phyloP scores from a whole-genome alignment of 495 filamentous ascomycete genomes.

The Opeltia flavorubescens region DNA sequence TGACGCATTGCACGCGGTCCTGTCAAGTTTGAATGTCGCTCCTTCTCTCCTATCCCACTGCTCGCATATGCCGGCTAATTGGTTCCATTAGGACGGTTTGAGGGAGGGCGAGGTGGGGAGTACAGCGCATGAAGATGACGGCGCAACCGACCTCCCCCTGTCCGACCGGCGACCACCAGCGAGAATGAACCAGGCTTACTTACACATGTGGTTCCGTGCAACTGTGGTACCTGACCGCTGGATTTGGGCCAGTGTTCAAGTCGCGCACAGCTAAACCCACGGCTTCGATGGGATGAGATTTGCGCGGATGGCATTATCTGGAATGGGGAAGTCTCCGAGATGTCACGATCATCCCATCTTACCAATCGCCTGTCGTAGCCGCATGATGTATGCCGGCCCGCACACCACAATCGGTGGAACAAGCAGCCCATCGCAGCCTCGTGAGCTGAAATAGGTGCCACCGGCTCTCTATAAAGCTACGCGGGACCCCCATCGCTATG shows the following conservation, averaged over 20 bases:
- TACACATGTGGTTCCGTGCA: too few relatives aligned
- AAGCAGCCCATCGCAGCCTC: too few relatives aligned
- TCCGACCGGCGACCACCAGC: not conserved
- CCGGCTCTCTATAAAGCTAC: too few relatives aligned
- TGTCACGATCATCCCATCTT: too few relatives aligned
- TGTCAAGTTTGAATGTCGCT: too few relatives aligned
- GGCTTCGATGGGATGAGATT: too few relatives aligned
- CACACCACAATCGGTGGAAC: not conserved
- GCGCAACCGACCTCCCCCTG: not conserved
- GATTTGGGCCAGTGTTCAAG: not conserved
- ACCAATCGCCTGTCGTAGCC: slow-evolving; percentile 1
- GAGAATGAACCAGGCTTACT: too few relatives aligned
- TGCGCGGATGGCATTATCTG: not conserved
- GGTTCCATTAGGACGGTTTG: not conserved
- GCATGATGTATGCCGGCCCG: not conserved
- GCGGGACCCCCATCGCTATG: too few relatives aligned
- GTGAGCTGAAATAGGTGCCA: not conserved
- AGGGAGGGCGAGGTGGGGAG: not conserved
- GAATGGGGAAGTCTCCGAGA: slow-evolving; percentile 2
- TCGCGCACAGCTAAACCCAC: not conserved
- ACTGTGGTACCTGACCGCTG: too few relatives aligned
- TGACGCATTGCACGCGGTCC: too few relatives aligned
- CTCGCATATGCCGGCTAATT: not conserved
- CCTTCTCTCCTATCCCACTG: too few relatives aligned
- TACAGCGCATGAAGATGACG: slow-evolving; percentile 1